A percentile compares a stretch with the other conserved stretches of the same genome.
Evolutionary conservation across 2,329 filamentous ascomycete genomes (phyloP).

Genomic region (Fusarium sp.): DNA sequence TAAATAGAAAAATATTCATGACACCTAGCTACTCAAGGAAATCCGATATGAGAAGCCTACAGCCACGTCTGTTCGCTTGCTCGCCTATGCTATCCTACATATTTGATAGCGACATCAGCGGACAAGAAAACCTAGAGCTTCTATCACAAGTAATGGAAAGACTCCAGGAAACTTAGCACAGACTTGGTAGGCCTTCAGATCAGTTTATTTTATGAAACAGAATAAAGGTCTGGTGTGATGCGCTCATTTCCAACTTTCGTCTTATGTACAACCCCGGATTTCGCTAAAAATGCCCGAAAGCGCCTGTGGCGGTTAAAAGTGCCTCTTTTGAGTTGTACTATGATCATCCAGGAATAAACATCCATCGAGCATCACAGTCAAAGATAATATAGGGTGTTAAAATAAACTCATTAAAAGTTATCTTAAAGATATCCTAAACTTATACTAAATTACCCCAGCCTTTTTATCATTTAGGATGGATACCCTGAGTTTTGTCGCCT

Average conservation of each 20-base stretch:
- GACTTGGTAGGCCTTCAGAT: too few relatives aligned
- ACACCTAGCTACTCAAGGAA: background rate
- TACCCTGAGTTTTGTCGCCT: background rate
- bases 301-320: background rate
- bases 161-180: accelerated
- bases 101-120: background rate
- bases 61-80: background rate
- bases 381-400: background rate
- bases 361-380: background rate
- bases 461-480: background rate
- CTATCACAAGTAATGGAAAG: background rate
- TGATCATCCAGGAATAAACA: background rate
- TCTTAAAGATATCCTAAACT: background rate
- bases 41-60: background rate
- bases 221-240: background rate
- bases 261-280: background rate
- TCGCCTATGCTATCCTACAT: background rate
- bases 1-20: too few relatives aligned
- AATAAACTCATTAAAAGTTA: too few relatives aligned
- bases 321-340: background rate
- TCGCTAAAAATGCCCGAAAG: background rate
- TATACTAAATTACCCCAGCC: background rate
- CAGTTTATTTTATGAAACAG: too few relatives aligned
- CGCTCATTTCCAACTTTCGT: background rate
- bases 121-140: background rate